A percentile compares a stretch with the other conserved stretches of the same genome.
Evolutionary conservation across 305 asterid genomes (phyloP).

Genomic region (Coffea humblotiana): DNA sequence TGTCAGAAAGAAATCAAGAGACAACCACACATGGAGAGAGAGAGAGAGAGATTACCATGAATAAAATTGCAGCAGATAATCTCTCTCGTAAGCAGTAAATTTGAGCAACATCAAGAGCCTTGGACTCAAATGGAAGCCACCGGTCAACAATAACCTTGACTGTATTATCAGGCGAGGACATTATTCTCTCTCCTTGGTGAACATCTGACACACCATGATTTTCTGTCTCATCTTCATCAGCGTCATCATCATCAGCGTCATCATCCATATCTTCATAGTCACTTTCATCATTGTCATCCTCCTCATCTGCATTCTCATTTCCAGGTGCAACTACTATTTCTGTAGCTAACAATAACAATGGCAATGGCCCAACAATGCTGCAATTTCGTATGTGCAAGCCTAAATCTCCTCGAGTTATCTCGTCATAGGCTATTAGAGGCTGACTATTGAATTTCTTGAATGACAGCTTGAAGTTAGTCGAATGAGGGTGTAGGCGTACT

Average conservation of each 20-base stretch:
- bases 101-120: slow-evolving; percentile 91
- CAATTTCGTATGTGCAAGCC: slow-evolving; percentile 72
- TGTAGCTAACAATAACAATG: slow-evolving; percentile 66
- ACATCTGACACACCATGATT: slow-evolving; percentile 24
- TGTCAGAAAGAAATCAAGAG: neutral
- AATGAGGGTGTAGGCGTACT: slow-evolving; percentile 77
- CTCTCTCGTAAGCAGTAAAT: slow-evolving; percentile 91
- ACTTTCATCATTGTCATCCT: slow-evolving; percentile 43
- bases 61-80: slow-evolving; percentile 67
- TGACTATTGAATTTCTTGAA: slow-evolving; percentile 27
- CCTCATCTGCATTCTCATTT: slow-evolving; percentile 43
- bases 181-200: slow-evolving; percentile 41
- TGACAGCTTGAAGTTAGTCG: slow-evolving; percentile 51
- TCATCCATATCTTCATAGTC: slow-evolving; percentile 38
- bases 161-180: slow-evolving; percentile 72
- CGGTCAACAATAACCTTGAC: slow-evolving; percentile 74
- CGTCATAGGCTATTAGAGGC: slow-evolving; percentile 71
- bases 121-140: slow-evolving; percentile 80
- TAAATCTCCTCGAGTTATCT: slow-evolving; percentile 87
- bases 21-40: too few relatives aligned
- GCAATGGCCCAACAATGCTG: slow-evolving; percentile 70
- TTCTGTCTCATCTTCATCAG: slow-evolving; percentile 43
- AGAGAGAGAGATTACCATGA: slow-evolving; percentile 45
- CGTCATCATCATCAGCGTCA: slow-evolving; percentile 36
- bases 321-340: slow-evolving; percentile 85